phyloP scores from a whole-genome alignment of 148 eudicot species.

The Cornus suecica region DNA sequence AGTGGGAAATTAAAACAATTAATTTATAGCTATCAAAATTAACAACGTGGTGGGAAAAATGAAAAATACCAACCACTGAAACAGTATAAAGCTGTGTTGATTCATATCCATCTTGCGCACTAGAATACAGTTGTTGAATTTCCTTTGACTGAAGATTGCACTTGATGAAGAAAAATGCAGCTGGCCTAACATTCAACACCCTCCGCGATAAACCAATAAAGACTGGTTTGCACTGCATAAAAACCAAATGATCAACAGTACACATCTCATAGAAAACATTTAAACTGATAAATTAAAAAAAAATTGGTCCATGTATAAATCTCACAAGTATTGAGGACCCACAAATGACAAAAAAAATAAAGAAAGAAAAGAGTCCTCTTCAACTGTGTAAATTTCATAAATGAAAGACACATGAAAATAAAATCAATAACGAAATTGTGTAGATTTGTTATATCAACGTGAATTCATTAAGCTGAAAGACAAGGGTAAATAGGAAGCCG shows the following conservation, averaged over 20 bases:
- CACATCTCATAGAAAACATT: neutral
- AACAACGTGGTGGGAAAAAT: neutral
- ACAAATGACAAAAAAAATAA: too few species aligned
- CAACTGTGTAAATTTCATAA: too few species aligned
- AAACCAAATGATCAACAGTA: slow-evolving; percentile 5
- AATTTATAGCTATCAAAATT: neutral
- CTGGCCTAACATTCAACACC: slow-evolving; percentile 80
- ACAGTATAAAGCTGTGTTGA: slow-evolving; percentile 78
- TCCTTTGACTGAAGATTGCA: slow-evolving; percentile 72
- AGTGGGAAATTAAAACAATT: neutral
- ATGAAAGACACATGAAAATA: too few species aligned
- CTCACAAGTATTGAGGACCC: too few species aligned
- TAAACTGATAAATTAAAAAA: slow-evolving; percentile 3
- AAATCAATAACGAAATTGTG: too few species aligned
- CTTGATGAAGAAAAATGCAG: slow-evolving; percentile 90
- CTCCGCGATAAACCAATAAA: slow-evolving; percentile 89
- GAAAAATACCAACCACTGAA: slow-evolving; percentile 48
- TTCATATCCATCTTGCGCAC: slow-evolving; percentile 91
- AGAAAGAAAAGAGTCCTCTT: too few species aligned
- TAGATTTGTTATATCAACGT: too few species aligned
- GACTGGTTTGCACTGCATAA: slow-evolving; percentile 58
- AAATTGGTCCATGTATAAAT: neutral
- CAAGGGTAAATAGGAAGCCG: neutral
- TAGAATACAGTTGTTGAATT: slow-evolving; percentile 63
- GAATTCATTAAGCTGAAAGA: too few species aligned